A percentile compares a stretch with the other conserved stretches of the same genome.
These are phyloP conservation scores for Camelina laxa DNA, from an alignment of 345 rosid genomes.

Conservation along the genomic window DNA sequence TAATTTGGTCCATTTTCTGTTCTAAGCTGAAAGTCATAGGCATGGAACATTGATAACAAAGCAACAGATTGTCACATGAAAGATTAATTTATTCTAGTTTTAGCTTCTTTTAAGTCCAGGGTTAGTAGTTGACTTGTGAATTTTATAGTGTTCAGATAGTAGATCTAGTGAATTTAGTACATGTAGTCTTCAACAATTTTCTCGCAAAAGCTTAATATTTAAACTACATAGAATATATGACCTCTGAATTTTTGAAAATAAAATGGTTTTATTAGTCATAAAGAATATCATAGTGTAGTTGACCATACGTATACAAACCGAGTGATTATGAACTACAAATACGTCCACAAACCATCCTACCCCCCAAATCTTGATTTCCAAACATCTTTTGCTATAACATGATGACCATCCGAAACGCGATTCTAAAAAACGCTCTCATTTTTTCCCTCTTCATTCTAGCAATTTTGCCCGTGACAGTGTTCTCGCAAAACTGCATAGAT, in stretches of 20 bases:
- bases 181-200: conserved; percentile 4
- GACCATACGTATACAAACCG: background rate
- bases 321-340: conserved; percentile 13
- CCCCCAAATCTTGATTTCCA: background rate
- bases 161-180: background rate
- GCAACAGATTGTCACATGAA: conserved; percentile 15
- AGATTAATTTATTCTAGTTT: background rate
- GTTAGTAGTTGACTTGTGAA: conserved; percentile 1
- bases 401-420: conserved; percentile 24
- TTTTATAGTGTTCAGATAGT: background rate
- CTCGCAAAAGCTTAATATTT: background rate
- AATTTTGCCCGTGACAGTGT: background rate
- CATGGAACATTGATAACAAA: conserved; percentile 10
- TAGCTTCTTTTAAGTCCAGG: background rate
- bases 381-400: background rate
- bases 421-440: background rate
- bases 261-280: background rate
- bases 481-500: conserved; percentile 32
- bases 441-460: conserved; percentile 9
- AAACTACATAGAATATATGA: background rate
- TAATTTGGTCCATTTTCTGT: background rate
- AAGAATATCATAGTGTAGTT: background rate
- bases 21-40: conserved; percentile 1
- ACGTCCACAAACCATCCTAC: background rate
- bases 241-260: background rate